A percentile compares a stretch with the other conserved stretches of the same genome.
Conservation (phyloP, 148 eudicot genomes). For the Vaccinium vitisidaea region DNA sequence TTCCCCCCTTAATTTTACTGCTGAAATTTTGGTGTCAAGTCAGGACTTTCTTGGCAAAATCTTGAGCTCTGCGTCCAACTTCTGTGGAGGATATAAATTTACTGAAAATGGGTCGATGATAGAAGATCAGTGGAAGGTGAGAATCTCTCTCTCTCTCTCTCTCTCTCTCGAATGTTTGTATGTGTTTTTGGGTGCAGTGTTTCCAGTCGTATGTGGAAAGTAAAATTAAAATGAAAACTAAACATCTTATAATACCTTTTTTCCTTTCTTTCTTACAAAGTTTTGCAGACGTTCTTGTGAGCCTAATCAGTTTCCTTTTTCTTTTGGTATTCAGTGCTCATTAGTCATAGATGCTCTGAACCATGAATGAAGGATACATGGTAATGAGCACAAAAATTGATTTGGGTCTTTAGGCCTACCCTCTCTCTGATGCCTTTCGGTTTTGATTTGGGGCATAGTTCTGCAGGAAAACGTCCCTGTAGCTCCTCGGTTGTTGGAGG, state of each 20-base stretch:
- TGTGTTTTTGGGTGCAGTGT: not conserved
- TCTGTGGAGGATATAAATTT: not conserved
- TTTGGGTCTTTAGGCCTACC: too few relatives aligned
- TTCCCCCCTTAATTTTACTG: not conserved
- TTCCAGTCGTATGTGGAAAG: not conserved
- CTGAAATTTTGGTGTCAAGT: not conserved
- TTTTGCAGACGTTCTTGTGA: not conserved
- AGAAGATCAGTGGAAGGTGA: conserved; percentile 12
- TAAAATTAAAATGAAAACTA: not conserved
- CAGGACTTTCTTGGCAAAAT: conserved; percentile 3
- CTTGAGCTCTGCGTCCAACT: not conserved
- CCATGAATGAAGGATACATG: too few relatives aligned
- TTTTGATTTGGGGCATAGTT: too few relatives aligned
- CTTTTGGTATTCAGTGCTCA: not conserved
- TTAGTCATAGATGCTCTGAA: too few relatives aligned
- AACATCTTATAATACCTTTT: too few relatives aligned
- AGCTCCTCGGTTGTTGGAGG: too few relatives aligned
- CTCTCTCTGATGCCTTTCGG: too few relatives aligned
- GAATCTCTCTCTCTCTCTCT: not conserved
- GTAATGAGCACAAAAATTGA: too few relatives aligned
- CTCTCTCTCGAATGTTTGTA: not conserved
- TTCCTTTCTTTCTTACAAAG: not conserved
- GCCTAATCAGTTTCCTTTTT: not conserved
- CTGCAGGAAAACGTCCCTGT: too few relatives aligned
- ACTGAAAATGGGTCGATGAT: conserved; percentile 12